These are phyloP conservation scores for Podaxis sp. DNA, from an alignment of 768 basidiomycete species.

Conservation along the genomic window DNA sequence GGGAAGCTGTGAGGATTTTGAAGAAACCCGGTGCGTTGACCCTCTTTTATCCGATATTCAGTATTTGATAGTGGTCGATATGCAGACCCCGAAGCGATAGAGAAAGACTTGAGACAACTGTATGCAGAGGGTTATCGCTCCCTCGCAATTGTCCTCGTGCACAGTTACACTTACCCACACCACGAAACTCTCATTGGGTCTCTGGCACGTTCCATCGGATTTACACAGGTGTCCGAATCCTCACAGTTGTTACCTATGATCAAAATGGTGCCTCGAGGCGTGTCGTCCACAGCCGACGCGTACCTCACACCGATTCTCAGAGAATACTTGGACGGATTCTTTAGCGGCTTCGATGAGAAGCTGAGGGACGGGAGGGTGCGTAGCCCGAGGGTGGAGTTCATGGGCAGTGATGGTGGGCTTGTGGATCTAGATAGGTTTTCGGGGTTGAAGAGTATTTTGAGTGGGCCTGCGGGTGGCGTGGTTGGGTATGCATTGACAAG, in stretches of 20 bases:
- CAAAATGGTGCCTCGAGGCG: slow-evolving; percentile 91
- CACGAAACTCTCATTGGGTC: slow-evolving; percentile 75
- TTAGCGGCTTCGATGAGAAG: slow-evolving; percentile 77
- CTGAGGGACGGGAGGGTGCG: slow-evolving; percentile 53
- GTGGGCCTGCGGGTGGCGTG: slow-evolving; percentile 93
- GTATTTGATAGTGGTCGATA: not conserved
- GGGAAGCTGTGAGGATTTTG: slow-evolving; percentile 84
- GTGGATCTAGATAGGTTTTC: slow-evolving; percentile 81
- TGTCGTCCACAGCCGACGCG: slow-evolving; percentile 90
- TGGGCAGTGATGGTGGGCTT: slow-evolving; percentile 91
- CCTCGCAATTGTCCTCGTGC: slow-evolving; percentile 83
- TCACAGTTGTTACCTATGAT: slow-evolving; percentile 90
- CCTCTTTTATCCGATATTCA: not conserved
- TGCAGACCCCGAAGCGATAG: slow-evolving; percentile 51
- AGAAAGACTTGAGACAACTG: slow-evolving; percentile 60
- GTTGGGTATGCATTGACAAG: slow-evolving; percentile 93
- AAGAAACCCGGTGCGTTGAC: slow-evolving; percentile 55
- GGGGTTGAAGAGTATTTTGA: slow-evolving; percentile 89
- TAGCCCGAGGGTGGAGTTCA: slow-evolving; percentile 85
- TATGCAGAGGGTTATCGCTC: slow-evolving; percentile 84
- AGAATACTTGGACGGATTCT: slow-evolving; percentile 89
- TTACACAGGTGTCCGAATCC: slow-evolving; percentile 85
- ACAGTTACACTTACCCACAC: slow-evolving; percentile 88
- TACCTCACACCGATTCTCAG: slow-evolving; percentile 89
- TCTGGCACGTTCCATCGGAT: slow-evolving; percentile 79